Conservation (phyloP, 208 protist genomes). For the Phytomonas sp. region DNA sequence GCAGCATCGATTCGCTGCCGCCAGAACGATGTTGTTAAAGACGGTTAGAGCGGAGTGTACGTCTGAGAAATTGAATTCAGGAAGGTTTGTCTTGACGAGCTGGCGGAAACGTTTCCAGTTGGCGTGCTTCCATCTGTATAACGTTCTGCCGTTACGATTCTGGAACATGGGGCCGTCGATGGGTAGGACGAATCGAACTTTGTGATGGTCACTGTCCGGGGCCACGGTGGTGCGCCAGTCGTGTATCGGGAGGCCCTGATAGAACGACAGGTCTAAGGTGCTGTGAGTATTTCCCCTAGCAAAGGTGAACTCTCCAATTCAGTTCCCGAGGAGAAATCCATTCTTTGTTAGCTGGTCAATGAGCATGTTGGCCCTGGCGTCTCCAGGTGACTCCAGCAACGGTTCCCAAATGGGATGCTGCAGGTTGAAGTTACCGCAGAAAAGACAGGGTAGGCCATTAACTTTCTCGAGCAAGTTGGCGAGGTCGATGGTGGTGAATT, state of each 20-base stretch:
- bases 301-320: background rate
- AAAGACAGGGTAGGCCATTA: background rate
- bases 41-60: background rate
- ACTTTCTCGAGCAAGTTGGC: too few relatives aligned
- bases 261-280: background rate
- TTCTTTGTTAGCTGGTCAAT: background rate
- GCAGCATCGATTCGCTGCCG: too few relatives aligned
- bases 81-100: background rate
- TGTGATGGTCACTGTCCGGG: slow-evolving; percentile 2
- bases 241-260: background rate
- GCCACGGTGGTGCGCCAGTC: background rate
- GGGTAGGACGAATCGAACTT: background rate
- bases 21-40: background rate
- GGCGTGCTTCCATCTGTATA: background rate
- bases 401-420: slow-evolving; percentile 3
- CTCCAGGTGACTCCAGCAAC: background rate
- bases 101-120: background rate
- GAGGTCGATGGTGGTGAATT: background rate
- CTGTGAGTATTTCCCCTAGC: background rate
- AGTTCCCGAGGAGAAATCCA: background rate
- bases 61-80: background rate
- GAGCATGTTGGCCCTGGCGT: background rate
- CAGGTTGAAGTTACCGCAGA: background rate
- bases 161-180: background rate
- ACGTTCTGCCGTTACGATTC: slow-evolving; percentile 78